phyloP scores from a whole-genome alignment of 768 basidiomycete genomes.

The Bullera alba region DNA sequence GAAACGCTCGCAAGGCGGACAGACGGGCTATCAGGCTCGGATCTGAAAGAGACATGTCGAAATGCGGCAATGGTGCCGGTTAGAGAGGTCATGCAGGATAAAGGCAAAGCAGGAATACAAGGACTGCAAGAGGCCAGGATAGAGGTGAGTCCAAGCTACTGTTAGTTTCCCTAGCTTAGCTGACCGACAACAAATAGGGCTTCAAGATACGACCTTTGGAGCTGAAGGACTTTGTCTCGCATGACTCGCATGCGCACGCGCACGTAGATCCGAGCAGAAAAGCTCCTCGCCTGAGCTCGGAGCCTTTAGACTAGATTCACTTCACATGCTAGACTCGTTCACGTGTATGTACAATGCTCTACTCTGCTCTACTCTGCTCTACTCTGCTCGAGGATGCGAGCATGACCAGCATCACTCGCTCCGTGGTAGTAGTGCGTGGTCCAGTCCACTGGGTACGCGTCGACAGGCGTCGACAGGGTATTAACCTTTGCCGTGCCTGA shows the following conservation, averaged over 20 bases:
- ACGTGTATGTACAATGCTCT: no score
- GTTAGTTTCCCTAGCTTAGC: background rate
- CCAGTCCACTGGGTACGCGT: no score
- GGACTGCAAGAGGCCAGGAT: constrained; percentile 50
- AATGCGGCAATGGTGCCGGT: constrained; percentile 87
- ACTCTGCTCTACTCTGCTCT: no score
- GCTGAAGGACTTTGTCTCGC: constrained; percentile 60
- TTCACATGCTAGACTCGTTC: background rate
- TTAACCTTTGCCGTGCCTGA: no score
- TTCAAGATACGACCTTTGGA: constrained; percentile 68
- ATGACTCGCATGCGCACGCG: constrained; percentile 42
- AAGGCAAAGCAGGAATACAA: constrained; percentile 48
- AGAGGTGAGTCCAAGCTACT: constrained; percentile 48
- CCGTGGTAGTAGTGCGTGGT: no score
- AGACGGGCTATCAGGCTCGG: constrained; percentile 77
- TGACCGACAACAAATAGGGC: no score
- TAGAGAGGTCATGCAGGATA: constrained; percentile 42
- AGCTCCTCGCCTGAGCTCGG: constrained; percentile 23
- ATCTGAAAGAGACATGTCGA: constrained; percentile 83
- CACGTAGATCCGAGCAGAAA: constrained; percentile 40
- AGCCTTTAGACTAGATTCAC: constrained; percentile 18
- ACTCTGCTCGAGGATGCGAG: no score
- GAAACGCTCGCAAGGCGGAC: constrained; percentile 60
- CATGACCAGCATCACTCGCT: no score
- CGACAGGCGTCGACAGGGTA: no score